Evolutionary conservation across 2,329 filamentous ascomycete species (phyloP).

Genomic region (Tympanopsis confertula): DNA sequence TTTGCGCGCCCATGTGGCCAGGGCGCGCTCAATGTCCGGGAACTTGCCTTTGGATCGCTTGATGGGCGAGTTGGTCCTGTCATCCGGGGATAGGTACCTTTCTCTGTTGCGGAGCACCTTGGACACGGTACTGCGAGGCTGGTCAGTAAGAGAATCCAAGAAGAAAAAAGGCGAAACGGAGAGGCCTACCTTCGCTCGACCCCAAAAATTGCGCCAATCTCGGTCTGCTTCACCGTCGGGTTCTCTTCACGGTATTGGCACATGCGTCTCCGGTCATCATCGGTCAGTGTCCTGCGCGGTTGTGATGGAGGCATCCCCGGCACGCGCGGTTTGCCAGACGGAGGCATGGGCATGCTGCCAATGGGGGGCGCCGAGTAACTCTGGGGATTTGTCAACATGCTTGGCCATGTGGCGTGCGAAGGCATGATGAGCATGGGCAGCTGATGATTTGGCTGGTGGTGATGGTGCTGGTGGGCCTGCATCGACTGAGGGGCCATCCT

Average conservation of each 20-base stretch:
- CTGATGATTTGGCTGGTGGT: conserved; percentile 33
- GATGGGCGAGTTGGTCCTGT: conserved; percentile 65
- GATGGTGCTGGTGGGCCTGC: conserved; percentile 20
- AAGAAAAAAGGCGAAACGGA: conserved; percentile 3
- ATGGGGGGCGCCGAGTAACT: conserved; percentile 48
- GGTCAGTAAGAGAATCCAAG: conserved; percentile 15
- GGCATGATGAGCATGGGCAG: conserved; percentile 65
- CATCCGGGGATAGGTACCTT: conserved; percentile 76
- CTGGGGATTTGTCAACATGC: conserved; percentile 65
- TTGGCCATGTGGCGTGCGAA: conserved; percentile 61
- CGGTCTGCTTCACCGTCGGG: conserved; percentile 83
- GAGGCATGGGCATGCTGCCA: conserved; percentile 42
- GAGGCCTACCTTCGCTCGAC: conserved; percentile 82
- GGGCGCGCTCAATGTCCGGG: conserved; percentile 82
- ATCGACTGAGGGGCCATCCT: conserved; percentile 39
- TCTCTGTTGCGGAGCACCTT: conserved; percentile 93
- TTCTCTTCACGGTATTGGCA: conserved; percentile 87
- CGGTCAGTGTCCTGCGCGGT: conserved; percentile 77
- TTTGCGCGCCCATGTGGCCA: conserved; percentile 78
- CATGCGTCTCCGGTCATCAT: conserved; percentile 83
- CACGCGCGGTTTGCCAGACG: conserved; percentile 34
- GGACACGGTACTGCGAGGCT: conserved; percentile 71
- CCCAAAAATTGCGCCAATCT: conserved; percentile 90
- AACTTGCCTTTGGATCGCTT: conserved; percentile 77
- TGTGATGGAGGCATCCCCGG: conserved; percentile 46